Percentiles rank a stretch among this genome's conserved stretches.
phyloP scores from a whole-genome alignment of 1,139 yeast genomes.

The Hemisphaericaspora xylanilytica region DNA sequence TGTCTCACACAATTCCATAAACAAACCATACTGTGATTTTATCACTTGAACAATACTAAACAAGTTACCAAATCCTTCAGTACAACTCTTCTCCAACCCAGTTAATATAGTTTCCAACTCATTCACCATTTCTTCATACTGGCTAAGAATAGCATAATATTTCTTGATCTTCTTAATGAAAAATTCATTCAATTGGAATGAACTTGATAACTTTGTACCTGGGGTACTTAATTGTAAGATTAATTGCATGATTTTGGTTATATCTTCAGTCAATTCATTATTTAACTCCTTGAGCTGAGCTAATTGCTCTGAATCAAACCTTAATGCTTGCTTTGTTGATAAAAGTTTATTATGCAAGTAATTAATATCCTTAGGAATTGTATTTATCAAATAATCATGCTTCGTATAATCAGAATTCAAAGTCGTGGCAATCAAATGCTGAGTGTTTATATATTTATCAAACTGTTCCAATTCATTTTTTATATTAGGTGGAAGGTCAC shows the following conservation, averaged over 20 bases:
- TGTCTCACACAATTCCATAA: conserved; percentile 87
- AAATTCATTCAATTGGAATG: conserved; percentile 47
- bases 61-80: conserved; percentile 52
- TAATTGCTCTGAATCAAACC: conserved; percentile 39
- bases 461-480: conserved; percentile 73
- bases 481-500: conserved; percentile 77
- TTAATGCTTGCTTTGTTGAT: conserved; percentile 67
- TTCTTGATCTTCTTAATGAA: conserved; percentile 59
- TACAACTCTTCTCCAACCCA: conserved; percentile 44
- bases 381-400: conserved; percentile 68
- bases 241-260: conserved; percentile 64
- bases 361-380: conserved; percentile 83
- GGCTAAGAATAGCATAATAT: conserved; percentile 61
- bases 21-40: conserved; percentile 76
- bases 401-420: conserved; percentile 61
- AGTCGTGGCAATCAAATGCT: conserved; percentile 78
- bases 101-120: conserved; percentile 57
- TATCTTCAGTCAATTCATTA: conserved; percentile 65
- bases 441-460: conserved; percentile 80
- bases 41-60: conserved; percentile 62
- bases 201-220: conserved; percentile 61
- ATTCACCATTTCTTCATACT: conserved; percentile 72
- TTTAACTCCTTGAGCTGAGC: conserved; percentile 37
- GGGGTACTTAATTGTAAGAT: conserved; percentile 66
- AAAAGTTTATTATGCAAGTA: conserved; percentile 62